Conservation (phyloP, 371 early-diverging fungal species). For the Rhizopus arrhizus region DNA sequence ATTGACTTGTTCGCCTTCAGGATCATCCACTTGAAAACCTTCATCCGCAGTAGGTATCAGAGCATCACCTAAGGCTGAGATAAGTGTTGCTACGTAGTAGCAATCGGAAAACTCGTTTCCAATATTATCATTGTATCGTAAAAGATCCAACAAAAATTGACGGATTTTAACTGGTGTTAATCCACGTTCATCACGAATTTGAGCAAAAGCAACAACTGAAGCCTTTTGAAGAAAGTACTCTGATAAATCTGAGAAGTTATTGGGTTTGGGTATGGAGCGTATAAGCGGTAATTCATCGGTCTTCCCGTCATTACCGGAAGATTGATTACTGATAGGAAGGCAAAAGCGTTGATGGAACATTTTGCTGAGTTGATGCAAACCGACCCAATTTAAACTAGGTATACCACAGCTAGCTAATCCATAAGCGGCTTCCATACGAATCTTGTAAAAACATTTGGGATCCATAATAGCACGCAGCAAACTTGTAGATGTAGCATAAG, state of each 20-base stretch:
- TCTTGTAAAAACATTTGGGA: conserved; percentile 85
- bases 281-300: conserved; percentile 48
- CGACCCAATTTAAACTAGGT: conserved; percentile 65
- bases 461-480: conserved; percentile 81
- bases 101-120: conserved; percentile 85
- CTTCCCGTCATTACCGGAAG: conserved; percentile 3
- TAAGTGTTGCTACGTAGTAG: conserved; percentile 74
- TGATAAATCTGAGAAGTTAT: conserved; percentile 80
- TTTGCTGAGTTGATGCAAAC: conserved; percentile 73
- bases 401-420: conserved; percentile 79
- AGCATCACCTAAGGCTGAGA: conserved; percentile 73
- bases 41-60: conserved; percentile 60
- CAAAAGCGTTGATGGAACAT: conserved; percentile 81
- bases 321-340: conserved; percentile 33
- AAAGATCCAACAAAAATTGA: conserved; percentile 71
- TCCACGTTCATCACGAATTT: conserved; percentile 68
- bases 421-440: conserved; percentile 91
- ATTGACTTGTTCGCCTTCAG: conserved; percentile 56
- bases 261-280: conserved; percentile 75
- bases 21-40: conserved; percentile 40
- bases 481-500: conserved; percentile 72
- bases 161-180: conserved; percentile 69
- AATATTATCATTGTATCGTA: conserved; percentile 90
- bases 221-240: conserved; percentile 92
- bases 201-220: conserved; percentile 73